phyloP scores from a whole-genome alignment of 805 yeast species.

The Saturnispora besseyi region DNA sequence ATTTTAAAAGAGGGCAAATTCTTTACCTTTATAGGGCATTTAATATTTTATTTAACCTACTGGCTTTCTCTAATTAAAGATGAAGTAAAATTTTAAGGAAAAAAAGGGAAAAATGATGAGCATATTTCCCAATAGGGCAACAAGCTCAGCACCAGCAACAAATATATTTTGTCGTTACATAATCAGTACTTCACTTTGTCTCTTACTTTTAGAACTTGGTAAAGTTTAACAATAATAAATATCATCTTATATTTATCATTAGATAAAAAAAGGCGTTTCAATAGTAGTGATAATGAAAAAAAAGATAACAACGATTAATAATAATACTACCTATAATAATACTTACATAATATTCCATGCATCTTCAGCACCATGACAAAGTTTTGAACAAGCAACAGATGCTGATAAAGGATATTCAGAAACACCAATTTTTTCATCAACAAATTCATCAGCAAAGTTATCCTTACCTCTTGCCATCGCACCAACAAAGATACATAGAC shows the following conservation, averaged over 20 bases:
- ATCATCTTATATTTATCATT: no score
- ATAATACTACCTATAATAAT: not conserved
- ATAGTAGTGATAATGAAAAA: no score
- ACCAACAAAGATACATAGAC: constrained; percentile 96
- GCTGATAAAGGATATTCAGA: constrained; percentile 95
- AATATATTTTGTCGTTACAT: no score
- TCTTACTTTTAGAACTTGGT: no score
- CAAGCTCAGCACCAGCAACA: not conserved
- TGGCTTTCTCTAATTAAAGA: no score
- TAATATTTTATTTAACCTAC: not conserved
- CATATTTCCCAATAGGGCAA: not conserved
- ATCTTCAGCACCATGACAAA: constrained; percentile 98
- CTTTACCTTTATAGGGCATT: no score
- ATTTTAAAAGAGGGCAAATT: not conserved
- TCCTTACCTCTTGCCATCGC: constrained; percentile 99
- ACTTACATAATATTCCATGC: constrained; percentile 76
- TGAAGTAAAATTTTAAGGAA: not conserved
- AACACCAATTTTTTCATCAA: constrained; percentile 92
- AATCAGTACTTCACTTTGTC: no score
- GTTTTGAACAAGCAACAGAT: constrained; percentile 95
- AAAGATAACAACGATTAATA: no score
- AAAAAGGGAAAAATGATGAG: not conserved
- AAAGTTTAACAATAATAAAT: no score
- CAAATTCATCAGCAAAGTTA: constrained; percentile 93
- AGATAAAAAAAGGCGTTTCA: no score